These are phyloP conservation scores for Globisporangium paroecandrum DNA, from an alignment of 352 stramenopile species.

Conservation along the genomic window DNA sequence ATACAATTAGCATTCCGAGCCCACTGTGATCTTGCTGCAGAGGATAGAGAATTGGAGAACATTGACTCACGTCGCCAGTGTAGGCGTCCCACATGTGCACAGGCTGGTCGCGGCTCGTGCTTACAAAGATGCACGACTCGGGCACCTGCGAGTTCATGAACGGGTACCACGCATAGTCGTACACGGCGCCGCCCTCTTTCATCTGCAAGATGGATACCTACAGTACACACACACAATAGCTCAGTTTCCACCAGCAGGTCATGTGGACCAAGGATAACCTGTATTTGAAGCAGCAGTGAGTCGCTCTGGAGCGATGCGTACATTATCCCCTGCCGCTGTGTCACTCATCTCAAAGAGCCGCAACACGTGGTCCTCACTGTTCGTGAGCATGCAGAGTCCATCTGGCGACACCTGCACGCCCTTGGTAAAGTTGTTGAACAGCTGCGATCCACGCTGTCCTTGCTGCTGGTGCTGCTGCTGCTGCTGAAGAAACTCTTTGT, in stretches of 20 bases:
- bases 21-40: too few species aligned
- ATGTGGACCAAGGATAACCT: neutral
- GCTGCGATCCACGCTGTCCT: neutral
- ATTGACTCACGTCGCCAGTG: conserved; percentile 41
- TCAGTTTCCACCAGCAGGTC: neutral
- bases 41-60: too few species aligned
- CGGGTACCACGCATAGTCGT: conserved; percentile 88
- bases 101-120: conserved; percentile 81
- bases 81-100: conserved; percentile 92
- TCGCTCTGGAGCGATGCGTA: neutral
- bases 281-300: neutral
- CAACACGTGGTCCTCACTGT: conserved; percentile 78
- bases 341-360: conserved; percentile 69
- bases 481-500: neutral
- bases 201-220: conserved; percentile 37
- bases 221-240: neutral
- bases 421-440: conserved; percentile 73
- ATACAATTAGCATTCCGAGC: neutral
- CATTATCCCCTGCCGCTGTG: neutral
- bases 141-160: conserved; percentile 80
- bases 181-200: conserved; percentile 76
- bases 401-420: conserved; percentile 73
- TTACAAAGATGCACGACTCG: conserved; percentile 82
- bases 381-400: conserved; percentile 83
- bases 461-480: neutral